These are phyloP conservation scores for Plasmodium ovale DNA, from an alignment of 169 alveolate genomes.

Conservation along the genomic window DNA sequence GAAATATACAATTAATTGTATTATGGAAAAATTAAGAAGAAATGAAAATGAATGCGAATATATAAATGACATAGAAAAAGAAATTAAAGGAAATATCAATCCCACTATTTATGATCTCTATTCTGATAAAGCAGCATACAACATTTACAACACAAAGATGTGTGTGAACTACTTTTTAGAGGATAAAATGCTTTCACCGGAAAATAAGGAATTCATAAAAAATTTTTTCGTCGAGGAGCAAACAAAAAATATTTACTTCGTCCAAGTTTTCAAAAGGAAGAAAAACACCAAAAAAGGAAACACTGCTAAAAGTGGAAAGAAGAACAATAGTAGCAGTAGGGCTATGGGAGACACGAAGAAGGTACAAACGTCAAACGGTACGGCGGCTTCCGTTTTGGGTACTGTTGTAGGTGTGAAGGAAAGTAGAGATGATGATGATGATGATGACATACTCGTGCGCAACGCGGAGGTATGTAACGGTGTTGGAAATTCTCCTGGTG, in stretches of 20 bases:
- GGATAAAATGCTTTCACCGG: slow-evolving; percentile 57
- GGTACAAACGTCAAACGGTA: too few relatives aligned
- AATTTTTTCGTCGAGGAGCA: slow-evolving; percentile 33
- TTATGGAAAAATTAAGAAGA: slow-evolving; percentile 49
- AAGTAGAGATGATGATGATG: too few relatives aligned
- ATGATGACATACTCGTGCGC: too few relatives aligned
- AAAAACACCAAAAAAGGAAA: background rate
- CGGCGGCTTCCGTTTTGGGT: too few relatives aligned
- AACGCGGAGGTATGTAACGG: too few relatives aligned
- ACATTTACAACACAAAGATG: slow-evolving; percentile 58
- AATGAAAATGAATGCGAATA: slow-evolving; percentile 10
- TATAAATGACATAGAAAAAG: background rate
- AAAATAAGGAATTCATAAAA: slow-evolving; percentile 61
- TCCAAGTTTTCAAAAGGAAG: slow-evolving; percentile 49
- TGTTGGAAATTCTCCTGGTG: too few relatives aligned
- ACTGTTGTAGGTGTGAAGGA: too few relatives aligned
- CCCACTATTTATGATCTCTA: slow-evolving; percentile 42
- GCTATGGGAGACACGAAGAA: too few relatives aligned
- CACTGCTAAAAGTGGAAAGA: background rate
- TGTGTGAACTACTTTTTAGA: slow-evolving; percentile 56
- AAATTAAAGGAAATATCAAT: slow-evolving; percentile 13
- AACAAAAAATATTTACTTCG: slow-evolving; percentile 32
- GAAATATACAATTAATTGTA: slow-evolving; percentile 64
- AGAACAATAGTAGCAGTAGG: too few relatives aligned
- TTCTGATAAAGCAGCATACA: slow-evolving; percentile 50